A percentile compares a stretch with the other conserved stretches of the same genome.
Evolutionary conservation across 768 basidiomycete genomes (phyloP).

Genomic region (Boletus insuetus): DNA sequence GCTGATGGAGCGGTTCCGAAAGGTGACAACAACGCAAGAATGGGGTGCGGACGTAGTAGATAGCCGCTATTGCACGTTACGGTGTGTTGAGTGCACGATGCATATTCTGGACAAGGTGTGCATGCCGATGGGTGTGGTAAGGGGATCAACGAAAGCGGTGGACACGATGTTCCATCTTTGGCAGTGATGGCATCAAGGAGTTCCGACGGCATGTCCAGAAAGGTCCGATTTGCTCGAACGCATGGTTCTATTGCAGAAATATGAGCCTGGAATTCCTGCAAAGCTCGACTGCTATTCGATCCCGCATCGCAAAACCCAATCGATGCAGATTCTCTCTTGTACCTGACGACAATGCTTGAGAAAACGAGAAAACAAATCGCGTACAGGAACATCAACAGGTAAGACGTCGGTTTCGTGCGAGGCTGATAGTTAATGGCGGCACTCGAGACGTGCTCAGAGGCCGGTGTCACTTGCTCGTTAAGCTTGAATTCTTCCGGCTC

Average conservation of each 20-base stretch:
- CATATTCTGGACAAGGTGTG: conserved; percentile 72
- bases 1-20: conserved; percentile 38
- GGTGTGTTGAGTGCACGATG: conserved; percentile 51
- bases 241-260: conserved; percentile 53
- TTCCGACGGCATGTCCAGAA: conserved; percentile 36
- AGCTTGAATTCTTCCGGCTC: conserved; percentile 14
- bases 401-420: conserved; percentile 20
- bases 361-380: conserved; percentile 35
- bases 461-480: conserved; percentile 28
- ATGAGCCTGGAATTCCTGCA: conserved; percentile 47
- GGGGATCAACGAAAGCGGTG: conserved; percentile 52
- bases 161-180: conserved; percentile 44
- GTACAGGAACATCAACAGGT: conserved; percentile 44
- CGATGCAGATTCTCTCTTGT: conserved; percentile 63
- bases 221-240: conserved; percentile 51
- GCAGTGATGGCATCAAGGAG: conserved; percentile 25
- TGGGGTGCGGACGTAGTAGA: conserved; percentile 59
- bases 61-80: conserved; percentile 70
- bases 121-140: conserved; percentile 60
- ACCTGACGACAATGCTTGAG: conserved; percentile 40
- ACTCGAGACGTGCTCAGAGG: conserved; percentile 40
- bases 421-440: conserved; percentile 22
- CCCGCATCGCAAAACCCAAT: conserved; percentile 79
- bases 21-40: conserved; percentile 45
- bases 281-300: conserved; percentile 52